Base-by-base conservation (phyloP, 768 basidiomycete species). In the Hydnum rufescens region DNA sequence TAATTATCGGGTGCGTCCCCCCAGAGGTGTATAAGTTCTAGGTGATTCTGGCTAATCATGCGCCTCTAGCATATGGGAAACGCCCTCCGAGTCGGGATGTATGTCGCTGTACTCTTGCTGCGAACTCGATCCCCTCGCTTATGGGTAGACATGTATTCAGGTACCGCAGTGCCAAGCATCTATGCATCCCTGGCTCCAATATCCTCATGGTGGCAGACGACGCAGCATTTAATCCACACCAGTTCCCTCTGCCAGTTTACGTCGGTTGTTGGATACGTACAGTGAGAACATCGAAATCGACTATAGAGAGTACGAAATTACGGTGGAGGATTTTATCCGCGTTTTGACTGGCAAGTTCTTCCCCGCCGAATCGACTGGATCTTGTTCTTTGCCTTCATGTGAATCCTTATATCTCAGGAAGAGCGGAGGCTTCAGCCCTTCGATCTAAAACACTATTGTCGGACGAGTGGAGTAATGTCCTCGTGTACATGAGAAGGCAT, bases 191-290 rank as follows among this genome's bases (percentile, higher is more conserved):
- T 19, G 95, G 97, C 68, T 90, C 87, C 6, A 92, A 97, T 60
- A 93, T 99, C 65, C 79, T 99, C 51, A 97, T 97, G 95, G 75
- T 99, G 50, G 87, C 93, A 4, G 95, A 99, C 64, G 95, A 97
- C 63, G 85, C 76, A 1, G 85, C 93, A 0, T 99, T 95, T 61
- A 95, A 96, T 62, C 60, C 86, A 4, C 75, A 93, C 36, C 80
- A 1, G 83, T 79, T 47, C 89, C 97, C 3, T 97, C 87, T 61
- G 80, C 89, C n/a, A 86, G 87, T 60, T 71, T 78, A 0, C 85
- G 80, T 0, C 75, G 81, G 19, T 71, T 74, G 31, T 71, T 92
- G 2, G 93, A 99, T 61, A 68, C 97, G 25, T 99, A 96, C 59
- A 92, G 93, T 3, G 88, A 93, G 53, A 85, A 86, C 56, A 90